Evolutionary conservation across 768 basidiomycete genomes (phyloP), one percentile per base, ranked within the genome.

Genomic region (Trichaptum fuscoviolaceum): DNA sequence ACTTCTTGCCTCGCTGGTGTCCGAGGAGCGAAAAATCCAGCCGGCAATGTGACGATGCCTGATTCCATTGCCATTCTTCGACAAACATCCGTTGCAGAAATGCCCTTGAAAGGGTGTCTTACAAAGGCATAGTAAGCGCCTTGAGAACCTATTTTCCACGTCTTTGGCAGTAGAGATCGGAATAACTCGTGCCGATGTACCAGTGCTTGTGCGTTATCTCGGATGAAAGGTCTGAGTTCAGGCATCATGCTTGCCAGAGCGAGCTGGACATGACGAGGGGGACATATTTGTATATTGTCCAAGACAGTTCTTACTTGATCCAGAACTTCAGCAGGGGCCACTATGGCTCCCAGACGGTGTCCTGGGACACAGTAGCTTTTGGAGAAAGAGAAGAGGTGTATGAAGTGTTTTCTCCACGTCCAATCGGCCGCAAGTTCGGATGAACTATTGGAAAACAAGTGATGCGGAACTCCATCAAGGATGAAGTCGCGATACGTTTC

Each of bases 401-500:
- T 81, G 64, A 93, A 69, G 64, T 81, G 85, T 0, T 74, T 73
- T 24, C 89, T 79, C 92, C 92, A 94, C 26, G 77, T 75, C 73
- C 77, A 76, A 62, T 70, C 24, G 64, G 62, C 27, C 12, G 27
- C 24, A 24, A 25, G 5, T 17, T 65, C 35, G 3, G 64, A 65
- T 65, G 67, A 62, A 0, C 64, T 60, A 1, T 73, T 57, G 1
- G 77, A 75, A 73, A 91, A 91, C 23, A 90, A 78, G 35, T 69
- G 67, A 71, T 91, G 90, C 0, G 90, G 86, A n/a, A 78, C 75
- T 23, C 70, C 70, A 5, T 76, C 71, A n/a, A 83, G 74, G 58
- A 88, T 77, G 71, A 95, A 93, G 73, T 95, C 92, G 15, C 92
- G 84, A 75, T 96, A 96, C 0, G 93, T 95, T 76, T 94, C 92